Percentiles rank a stretch among this genome's conserved stretches.
Evolutionary conservation across 305 asterid species (phyloP).

Genomic region (Caryopteris hybrid): DNA sequence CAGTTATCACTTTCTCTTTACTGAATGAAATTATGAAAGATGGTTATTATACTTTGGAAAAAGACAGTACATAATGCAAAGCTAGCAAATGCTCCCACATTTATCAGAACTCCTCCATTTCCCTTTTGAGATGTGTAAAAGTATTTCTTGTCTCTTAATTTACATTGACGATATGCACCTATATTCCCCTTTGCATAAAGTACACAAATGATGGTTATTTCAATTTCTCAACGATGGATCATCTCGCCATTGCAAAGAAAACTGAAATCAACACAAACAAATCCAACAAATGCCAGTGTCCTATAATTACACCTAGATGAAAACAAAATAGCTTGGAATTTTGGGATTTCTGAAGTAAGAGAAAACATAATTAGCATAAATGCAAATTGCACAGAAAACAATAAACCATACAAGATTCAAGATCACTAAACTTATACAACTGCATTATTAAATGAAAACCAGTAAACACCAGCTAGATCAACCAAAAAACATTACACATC

Average conservation of each 20-base stretch:
- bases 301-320: background rate
- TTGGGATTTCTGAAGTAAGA: background rate
- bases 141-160: background rate
- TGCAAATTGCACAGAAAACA: background rate
- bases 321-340: background rate
- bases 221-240: background rate
- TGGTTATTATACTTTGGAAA: background rate
- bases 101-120: background rate
- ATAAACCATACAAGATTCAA: background rate
- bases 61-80: background rate
- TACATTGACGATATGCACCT: background rate
- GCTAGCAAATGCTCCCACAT: background rate
- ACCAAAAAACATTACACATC: background rate
- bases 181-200: background rate
- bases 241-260: background rate
- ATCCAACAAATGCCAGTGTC: background rate
- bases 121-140: background rate
- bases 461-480: slow-evolving; percentile 1
- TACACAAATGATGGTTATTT: background rate
- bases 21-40: background rate
- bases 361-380: background rate
- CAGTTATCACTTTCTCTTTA: background rate
- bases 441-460: background rate
- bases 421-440: slow-evolving; percentile 14
- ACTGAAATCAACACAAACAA: background rate